These are phyloP conservation scores for Phytopythium aichiense DNA, from an alignment of 352 stramenopile species.

Conservation along the genomic window DNA sequence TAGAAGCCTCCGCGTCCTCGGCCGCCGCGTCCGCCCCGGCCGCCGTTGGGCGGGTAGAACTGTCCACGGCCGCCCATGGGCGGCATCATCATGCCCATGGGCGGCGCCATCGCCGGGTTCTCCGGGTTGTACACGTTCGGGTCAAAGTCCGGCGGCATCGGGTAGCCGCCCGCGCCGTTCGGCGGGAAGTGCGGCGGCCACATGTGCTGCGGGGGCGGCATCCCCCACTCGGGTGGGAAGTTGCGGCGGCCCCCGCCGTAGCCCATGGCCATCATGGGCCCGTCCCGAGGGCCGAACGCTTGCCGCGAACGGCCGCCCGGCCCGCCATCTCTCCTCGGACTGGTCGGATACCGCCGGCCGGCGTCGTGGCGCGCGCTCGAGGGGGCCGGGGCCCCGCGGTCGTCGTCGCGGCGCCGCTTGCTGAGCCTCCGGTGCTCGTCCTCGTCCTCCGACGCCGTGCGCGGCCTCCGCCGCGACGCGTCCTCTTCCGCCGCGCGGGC, in stretches of 20 bases:
- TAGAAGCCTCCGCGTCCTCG: constrained; percentile 33
- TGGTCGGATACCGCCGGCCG: constrained; percentile 25
- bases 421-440: constrained; percentile 46
- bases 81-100: constrained; percentile 66
- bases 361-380: constrained; percentile 13
- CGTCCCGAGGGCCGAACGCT: constrained; percentile 22
- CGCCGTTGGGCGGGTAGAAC: constrained; percentile 34
- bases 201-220: constrained; percentile 54
- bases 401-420: constrained; percentile 63
- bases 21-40: constrained; percentile 36
- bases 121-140: constrained; percentile 64
- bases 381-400: constrained; percentile 16
- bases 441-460: constrained; percentile 43
- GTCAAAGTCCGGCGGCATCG: constrained; percentile 60
- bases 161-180: constrained; percentile 26
- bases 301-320: constrained; percentile 13
- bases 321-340: constrained; percentile 23
- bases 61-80: constrained; percentile 46
- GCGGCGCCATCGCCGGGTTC: constrained; percentile 52
- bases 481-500: constrained; percentile 16
- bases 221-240: constrained; percentile 62
- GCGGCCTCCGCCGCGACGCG: constrained; percentile 28
- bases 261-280: constrained; percentile 12
- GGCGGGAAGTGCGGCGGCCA: constrained; percentile 61
- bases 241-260: constrained; percentile 42